Evolutionary conservation across 164 flowering plant species (phyloP), one percentile per base, ranked within the genome.

Genomic region (Magnolia officinalis): DNA sequence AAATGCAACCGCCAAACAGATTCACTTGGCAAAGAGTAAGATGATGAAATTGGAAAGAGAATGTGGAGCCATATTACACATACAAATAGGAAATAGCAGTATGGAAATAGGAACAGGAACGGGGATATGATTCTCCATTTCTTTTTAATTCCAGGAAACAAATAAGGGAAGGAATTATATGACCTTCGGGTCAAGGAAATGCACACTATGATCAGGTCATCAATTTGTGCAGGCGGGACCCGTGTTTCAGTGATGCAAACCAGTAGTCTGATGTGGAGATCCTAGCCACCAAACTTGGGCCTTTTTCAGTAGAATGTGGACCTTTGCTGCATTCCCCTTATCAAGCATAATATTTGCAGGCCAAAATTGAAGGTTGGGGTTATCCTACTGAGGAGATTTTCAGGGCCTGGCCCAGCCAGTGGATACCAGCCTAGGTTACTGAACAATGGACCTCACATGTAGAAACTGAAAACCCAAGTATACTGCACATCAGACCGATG

Each of bases 1-100:
- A 92, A 81, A 83, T 14, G 81, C 91, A 87, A 90, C 93, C 94
- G 70, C 55, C 45, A 51, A 74, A 52, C 63, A 23, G 68, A 37
- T 68, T 29, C 19, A 6, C 61, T 55, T 2, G 61, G 61, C 29
- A 26, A 26, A 26, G 29, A 26, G 10, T 2, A 55, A 55, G 1
- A 55, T 1, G 13, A 8, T 55, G 61, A 55, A 55, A 16, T 16
- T 16, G 1, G 61, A 55, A 11, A 16, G 16, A 55, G 16, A 16
- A 13, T 2, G 18, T 14, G 16, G 18, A 11, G 61, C 61, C 2
- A 11, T 13, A 11, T 55, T 11, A 55, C 13, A 55, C 61, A 55
- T 11, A 55, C 18, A 55, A 55, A 55, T 55, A 11, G 61, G 4
- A 55, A 55, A 55, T 55, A 11, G 61, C 8, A 55, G 18, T 16